Conservation (phyloP, 805 yeast species). For the Ogataea haglerorum region DNA sequence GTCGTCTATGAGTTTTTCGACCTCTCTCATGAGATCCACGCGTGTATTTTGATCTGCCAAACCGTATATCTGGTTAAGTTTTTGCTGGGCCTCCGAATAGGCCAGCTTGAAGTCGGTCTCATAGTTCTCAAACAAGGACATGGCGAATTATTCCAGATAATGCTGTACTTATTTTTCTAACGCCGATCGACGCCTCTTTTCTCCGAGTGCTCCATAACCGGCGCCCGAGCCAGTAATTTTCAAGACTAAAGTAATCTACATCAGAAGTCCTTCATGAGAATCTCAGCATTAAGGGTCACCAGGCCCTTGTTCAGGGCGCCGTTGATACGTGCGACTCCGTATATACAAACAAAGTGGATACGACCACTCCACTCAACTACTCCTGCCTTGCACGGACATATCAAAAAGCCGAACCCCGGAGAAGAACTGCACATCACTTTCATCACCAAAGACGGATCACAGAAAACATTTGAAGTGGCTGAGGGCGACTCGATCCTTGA, state of each 20-base stretch:
- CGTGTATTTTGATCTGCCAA: constrained; percentile 46
- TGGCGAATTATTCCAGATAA: constrained; percentile 4
- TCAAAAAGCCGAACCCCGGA: constrained; percentile 88
- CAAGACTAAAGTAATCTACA: constrained; percentile 11
- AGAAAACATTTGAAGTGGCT: constrained; percentile 76
- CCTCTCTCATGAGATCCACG: constrained; percentile 51
- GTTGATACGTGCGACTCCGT: not conserved
- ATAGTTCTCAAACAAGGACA: constrained; percentile 55
- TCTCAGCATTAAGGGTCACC: not conserved
- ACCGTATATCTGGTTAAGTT: constrained; percentile 52
- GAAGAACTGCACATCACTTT: constrained; percentile 87
- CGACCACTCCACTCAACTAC: constrained; percentile 19
- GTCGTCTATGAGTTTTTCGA: constrained; percentile 73
- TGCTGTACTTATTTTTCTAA: not conserved
- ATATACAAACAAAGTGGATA: not conserved
- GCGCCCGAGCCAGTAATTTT: constrained; percentile 10
- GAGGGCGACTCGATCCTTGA: constrained; percentile 91
- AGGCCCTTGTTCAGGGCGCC: not conserved
- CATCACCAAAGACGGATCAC: constrained; percentile 87
- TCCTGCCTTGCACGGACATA: constrained; percentile 65
- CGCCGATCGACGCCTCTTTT: constrained; percentile 7
- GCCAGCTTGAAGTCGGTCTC: constrained; percentile 73
- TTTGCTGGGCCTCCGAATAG: constrained; percentile 64
- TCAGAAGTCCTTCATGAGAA: not conserved
- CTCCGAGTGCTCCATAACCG: constrained; percentile 12